Percentiles rank a stretch among this genome's conserved stretches.
These are phyloP conservation scores for Achlya hypogyna DNA, from an alignment of 352 stramenopile species.

Conservation along the genomic window DNA sequence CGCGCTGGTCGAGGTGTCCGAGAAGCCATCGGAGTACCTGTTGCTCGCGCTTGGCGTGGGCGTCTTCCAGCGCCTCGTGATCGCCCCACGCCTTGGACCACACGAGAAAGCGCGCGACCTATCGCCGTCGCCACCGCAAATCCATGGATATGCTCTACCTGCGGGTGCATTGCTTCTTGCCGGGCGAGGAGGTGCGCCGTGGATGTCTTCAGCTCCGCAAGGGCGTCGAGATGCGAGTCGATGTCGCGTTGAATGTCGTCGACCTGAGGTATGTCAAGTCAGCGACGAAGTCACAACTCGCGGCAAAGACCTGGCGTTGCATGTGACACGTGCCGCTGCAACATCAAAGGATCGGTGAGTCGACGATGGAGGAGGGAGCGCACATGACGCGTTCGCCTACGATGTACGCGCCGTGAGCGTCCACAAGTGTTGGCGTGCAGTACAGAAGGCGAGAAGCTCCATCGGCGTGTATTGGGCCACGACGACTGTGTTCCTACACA, in stretches of 20 bases:
- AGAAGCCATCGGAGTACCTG: neutral
- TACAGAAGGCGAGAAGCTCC: conserved; percentile 29
- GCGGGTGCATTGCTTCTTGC: too few relatives aligned
- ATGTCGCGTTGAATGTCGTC: too few relatives aligned
- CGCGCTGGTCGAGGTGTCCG: neutral
- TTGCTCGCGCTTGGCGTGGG: neutral
- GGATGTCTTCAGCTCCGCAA: too few relatives aligned
- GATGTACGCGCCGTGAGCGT: neutral
- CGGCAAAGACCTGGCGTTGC: too few relatives aligned
- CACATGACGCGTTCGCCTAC: conserved; percentile 31
- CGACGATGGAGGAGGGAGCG: too few relatives aligned
- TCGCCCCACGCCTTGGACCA: neutral
- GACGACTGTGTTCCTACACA: conserved; percentile 23
- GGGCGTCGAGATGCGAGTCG: too few relatives aligned
- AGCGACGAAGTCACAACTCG: too few relatives aligned
- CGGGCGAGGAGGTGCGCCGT: too few relatives aligned
- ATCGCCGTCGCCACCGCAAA: neutral
- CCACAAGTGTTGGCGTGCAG: neutral
- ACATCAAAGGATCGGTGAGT: too few relatives aligned
- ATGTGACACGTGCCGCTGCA: too few relatives aligned
- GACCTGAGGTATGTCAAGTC: too few relatives aligned
- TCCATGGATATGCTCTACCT: too few relatives aligned
- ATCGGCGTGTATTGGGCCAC: conserved; percentile 25
- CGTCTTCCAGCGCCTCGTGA: neutral
- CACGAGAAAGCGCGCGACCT: neutral